Base-by-base conservation (phyloP, 768 basidiomycete species). In the Pulveroboletus sp. region DNA sequence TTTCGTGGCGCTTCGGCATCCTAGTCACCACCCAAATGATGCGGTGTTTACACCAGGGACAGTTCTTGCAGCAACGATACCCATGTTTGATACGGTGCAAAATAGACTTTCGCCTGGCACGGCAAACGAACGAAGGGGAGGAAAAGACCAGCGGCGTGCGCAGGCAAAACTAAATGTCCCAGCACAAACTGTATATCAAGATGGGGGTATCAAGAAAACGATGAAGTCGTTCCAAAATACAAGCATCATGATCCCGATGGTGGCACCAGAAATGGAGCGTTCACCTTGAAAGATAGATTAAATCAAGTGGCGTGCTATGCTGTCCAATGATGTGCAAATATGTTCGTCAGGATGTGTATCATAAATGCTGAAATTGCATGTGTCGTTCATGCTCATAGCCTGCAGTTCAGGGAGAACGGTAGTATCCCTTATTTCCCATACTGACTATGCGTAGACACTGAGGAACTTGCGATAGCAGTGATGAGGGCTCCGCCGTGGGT, bases 401-500 rank as follows among this genome's bases (percentile, higher is more conserved):
- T 43, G n/a, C 43, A 41, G 37, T 47, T 50, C 36, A 17, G 50
- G 9, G 49, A 48, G 39, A 47, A 52, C 6, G n/a, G 35, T 17
- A 26, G 26, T 15, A 44, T 17, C 46, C 47, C n/a, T 50, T 42
- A 56, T 50, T 56, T 64, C 30, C 59, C 59, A 43, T 53, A 26
- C 21, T 61, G 57, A 37, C 26, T 41, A 47, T 46, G 46, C 21
- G 56, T 38, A 39, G 68, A 60, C 9, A 59, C 51, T 1, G 72
- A 60, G n/a, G 73, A 72, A 27, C 63, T 67, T 18, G 74, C 71
- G 36, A 86, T 84, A 1, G 82, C 72, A 7, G 81, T 81, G 31
- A 86, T 81, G 32, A 78, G 79, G 18, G 74, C 76, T 8, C 80
- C 82, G 13, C 76, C 60, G 47, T 76, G 73, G 1, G 75, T 76